Evolutionary conservation across 2,329 filamentous ascomycete genomes (phyloP), one percentile per base, ranked within the genome.

Genomic region (Nemania serpens): DNA sequence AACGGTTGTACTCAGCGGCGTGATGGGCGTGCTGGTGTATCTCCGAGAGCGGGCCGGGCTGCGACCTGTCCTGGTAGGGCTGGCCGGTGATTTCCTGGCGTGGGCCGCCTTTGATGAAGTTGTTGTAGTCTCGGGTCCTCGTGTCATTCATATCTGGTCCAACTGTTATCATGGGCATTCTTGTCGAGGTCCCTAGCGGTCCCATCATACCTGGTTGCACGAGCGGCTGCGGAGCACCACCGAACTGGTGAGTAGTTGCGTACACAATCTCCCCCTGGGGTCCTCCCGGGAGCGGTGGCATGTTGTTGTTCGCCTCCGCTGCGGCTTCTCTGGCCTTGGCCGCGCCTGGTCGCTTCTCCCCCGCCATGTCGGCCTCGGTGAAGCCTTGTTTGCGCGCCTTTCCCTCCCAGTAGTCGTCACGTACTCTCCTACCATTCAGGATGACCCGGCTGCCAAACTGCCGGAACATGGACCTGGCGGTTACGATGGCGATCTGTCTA

Each of bases 391-490:
- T 99, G 49, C 91, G 85, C 7, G 95, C 95, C 77, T 98, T 98
- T 72, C 89, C 91, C 76, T 98, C 95, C 95, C 95, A 99, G 77
- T 99, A 99, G 75, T 99, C 95, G 77, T 99, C 95, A 51, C 95
- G 89, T 43, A 99, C 95, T 59, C 95, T 84, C 64, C 94, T 86
- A 36, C 95, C 95, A 71, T 93, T 91, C 37, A 91, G 87, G 66
- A 99, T 95, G 54, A 99, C 90, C 65, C 95, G 86, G 75, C 93
- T 97, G 50, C 95, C 95, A 75, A 99, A 99, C 75, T 99, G 95
- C 45, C 95, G 88, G 77, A 98, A 99, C 95, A 99, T 99, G 69
- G 94, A 98, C 66, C 92, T 88, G 33, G 95, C 95, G 0, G 95
- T 98, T 45, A 99, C 95, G 64, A 99, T 97, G 53, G 95, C 95